A percentile compares a stretch with the other conserved stretches of the same genome.
phyloP scores from a whole-genome alignment of 208 protist genomes.

The Leishmania martiniquensis region DNA sequence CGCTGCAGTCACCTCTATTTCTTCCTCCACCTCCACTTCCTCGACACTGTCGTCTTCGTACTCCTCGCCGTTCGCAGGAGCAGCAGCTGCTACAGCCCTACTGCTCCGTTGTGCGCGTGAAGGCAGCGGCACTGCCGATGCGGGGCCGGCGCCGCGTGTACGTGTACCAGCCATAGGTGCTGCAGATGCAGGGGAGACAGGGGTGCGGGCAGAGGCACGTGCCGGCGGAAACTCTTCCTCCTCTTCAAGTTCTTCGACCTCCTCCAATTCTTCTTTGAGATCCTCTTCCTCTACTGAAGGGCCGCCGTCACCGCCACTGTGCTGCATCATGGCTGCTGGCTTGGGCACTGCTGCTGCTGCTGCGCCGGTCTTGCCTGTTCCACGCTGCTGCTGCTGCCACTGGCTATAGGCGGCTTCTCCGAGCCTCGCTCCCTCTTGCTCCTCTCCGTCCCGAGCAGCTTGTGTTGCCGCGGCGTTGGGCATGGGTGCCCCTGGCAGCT shows the following conservation, averaged over 20 bases:
- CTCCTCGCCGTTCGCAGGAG: neutral
- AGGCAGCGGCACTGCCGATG: neutral
- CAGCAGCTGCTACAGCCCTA: neutral
- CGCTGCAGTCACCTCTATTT: neutral
- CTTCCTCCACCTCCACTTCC: neutral
- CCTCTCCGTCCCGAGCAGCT: slow-evolving; percentile 7
- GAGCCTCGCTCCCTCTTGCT: slow-evolving; percentile 24
- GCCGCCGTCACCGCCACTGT: slow-evolving; percentile 17
- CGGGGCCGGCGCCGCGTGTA: neutral
- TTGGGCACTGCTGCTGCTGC: slow-evolving; percentile 3
- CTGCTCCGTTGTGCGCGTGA: slow-evolving; percentile 2
- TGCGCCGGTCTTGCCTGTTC: slow-evolving; percentile 2
- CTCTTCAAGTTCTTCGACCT: slow-evolving; percentile 25
- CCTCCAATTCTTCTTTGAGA: slow-evolving; percentile 10
- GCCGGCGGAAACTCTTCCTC: neutral
- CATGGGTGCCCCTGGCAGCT: neutral
- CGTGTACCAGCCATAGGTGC: neutral
- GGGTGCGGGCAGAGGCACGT: neutral
- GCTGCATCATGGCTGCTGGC: neutral
- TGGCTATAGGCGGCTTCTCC: slow-evolving; percentile 26
- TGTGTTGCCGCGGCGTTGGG: neutral
- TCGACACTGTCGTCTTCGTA: neutral
- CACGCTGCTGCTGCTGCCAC: slow-evolving; percentile 26
- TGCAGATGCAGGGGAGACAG: neutral
- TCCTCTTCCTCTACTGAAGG: slow-evolving; percentile 32